These are phyloP conservation scores for Cudoniella acicularis DNA, from an alignment of 495 filamentous ascomycete species.

Conservation along the genomic window DNA sequence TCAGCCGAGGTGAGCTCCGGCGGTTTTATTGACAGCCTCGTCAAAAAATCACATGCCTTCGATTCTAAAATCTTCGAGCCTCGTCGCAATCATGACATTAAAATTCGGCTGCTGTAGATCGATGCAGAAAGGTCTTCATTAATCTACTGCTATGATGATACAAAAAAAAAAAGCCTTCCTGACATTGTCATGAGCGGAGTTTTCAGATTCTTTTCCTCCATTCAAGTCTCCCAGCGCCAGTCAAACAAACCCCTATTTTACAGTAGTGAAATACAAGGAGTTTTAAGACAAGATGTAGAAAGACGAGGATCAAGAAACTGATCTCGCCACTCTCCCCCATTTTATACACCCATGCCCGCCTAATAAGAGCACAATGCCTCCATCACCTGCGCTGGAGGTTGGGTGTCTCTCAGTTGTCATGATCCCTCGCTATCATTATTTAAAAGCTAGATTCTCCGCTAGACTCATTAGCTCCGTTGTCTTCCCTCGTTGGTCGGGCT, in stretches of 20 bases:
- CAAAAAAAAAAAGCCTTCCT: conserved; percentile 11
- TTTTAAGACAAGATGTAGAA: conserved; percentile 25
- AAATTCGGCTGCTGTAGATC: background rate
- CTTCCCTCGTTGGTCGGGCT: background rate
- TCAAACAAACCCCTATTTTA: conserved; percentile 25
- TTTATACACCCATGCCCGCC: conserved; percentile 17
- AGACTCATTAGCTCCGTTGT: too few relatives aligned
- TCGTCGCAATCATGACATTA: background rate
- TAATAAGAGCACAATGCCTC: background rate
- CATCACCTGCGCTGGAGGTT: background rate
- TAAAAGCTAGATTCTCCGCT: too few relatives aligned
- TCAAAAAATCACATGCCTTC: conserved; percentile 2
- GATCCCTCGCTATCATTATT: too few relatives aligned
- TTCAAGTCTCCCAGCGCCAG: conserved; percentile 16
- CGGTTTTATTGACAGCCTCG: background rate
- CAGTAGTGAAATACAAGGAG: conserved; percentile 6
- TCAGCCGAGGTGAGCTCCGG: conserved; percentile 2
- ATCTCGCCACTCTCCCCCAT: conserved; percentile 3
- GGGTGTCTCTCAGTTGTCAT: too few relatives aligned
- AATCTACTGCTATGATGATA: conserved; percentile 5
- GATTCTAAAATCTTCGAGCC: too few relatives aligned
- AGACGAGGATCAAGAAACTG: conserved; percentile 7
- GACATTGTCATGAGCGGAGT: conserved; percentile 19
- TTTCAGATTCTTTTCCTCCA: conserved; percentile 1
- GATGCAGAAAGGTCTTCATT: conserved; percentile 6